Conservation (phyloP, 352 stramenopile genomes). For the Saprolegnia parasitica region DNA sequence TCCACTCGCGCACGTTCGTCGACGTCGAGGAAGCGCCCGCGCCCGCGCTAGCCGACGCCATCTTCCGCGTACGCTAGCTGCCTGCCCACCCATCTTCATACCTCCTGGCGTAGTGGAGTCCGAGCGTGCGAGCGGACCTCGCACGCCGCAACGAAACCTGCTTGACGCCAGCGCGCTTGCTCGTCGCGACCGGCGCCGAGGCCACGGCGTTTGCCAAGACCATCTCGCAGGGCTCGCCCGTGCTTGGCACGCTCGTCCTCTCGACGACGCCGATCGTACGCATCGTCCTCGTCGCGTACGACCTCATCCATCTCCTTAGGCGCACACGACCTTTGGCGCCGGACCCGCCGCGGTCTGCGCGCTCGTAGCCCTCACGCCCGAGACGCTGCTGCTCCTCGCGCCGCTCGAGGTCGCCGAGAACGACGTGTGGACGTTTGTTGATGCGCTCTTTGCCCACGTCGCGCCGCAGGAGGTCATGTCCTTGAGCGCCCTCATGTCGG, state of each 20-base stretch:
- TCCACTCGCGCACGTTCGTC: slow-evolving; percentile 9
- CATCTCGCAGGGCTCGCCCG: not conserved
- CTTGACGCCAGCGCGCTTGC: not conserved
- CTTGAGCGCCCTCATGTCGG: slow-evolving; percentile 16
- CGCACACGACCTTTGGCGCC: slow-evolving; percentile 1
- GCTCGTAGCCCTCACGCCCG: slow-evolving; percentile 10
- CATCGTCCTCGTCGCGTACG: not conserved
- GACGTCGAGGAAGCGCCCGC: not conserved
- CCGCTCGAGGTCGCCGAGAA: slow-evolving; percentile 7
- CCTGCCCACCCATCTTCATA: not conserved
- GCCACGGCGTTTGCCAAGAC: not conserved
- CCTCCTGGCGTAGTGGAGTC: slow-evolving; percentile 8
- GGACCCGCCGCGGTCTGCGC: slow-evolving; percentile 15
- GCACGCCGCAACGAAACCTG: not conserved
- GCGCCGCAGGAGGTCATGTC: not conserved
- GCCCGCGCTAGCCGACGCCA: not conserved
- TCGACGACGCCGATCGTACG: slow-evolving; percentile 13
- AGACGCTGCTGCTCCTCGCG: slow-evolving; percentile 6
- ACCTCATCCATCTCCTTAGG: not conserved
- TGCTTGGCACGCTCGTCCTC: slow-evolving; percentile 7
- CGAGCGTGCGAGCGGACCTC: not conserved
- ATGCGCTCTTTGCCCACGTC: slow-evolving; percentile 7
- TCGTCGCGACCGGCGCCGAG: not conserved
- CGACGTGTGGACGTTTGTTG: slow-evolving; percentile 3
- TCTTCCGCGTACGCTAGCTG: slow-evolving; percentile 9